phyloP scores from a whole-genome alignment of 2,329 filamentous ascomycete genomes.

The Paraphaeosphaeria sporulosa region DNA sequence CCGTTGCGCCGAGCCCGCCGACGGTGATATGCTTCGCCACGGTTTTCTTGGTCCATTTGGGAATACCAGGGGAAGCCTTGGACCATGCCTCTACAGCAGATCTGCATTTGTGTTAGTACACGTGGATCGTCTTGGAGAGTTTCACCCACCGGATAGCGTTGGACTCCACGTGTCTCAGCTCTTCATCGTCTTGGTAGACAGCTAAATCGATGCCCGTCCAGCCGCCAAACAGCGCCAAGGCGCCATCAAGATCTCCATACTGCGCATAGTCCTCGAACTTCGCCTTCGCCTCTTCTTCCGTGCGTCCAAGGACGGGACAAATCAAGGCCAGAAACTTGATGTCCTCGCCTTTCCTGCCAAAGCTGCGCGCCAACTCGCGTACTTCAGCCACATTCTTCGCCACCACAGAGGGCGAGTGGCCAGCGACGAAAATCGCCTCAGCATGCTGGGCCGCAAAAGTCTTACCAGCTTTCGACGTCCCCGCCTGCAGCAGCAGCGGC shows the following conservation, averaged over 20 bases:
- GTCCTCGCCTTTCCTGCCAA: constrained; percentile 1
- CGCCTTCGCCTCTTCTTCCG: constrained; percentile 68
- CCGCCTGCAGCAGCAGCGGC: constrained; percentile 72
- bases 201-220: constrained; percentile 73
- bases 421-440: constrained; percentile 72
- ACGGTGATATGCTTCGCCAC: constrained; percentile 71
- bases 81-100: constrained; percentile 29
- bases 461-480: constrained; percentile 70
- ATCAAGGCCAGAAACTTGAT: constrained; percentile 73
- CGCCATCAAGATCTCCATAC: constrained; percentile 69
- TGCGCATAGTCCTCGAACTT: constrained; percentile 67
- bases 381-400: constrained; percentile 68
- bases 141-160: constrained; percentile 56
- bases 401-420: constrained; percentile 67
- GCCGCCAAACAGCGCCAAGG: constrained; percentile 72
- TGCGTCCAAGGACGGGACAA: constrained; percentile 68
- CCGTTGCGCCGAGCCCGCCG: constrained; percentile 68
- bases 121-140: neutral
- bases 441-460: constrained; percentile 72
- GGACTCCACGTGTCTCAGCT: constrained; percentile 64
- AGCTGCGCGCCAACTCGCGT: constrained; percentile 57
- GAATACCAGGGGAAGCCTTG: constrained; percentile 43
- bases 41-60: constrained; percentile 74
- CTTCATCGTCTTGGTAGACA: constrained; percentile 66
- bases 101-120: constrained; percentile 12